A percentile compares a stretch with the other conserved stretches of the same genome.
phyloP scores from a whole-genome alignment of 345 rosid genomes.

The Lepidium aucheri region DNA sequence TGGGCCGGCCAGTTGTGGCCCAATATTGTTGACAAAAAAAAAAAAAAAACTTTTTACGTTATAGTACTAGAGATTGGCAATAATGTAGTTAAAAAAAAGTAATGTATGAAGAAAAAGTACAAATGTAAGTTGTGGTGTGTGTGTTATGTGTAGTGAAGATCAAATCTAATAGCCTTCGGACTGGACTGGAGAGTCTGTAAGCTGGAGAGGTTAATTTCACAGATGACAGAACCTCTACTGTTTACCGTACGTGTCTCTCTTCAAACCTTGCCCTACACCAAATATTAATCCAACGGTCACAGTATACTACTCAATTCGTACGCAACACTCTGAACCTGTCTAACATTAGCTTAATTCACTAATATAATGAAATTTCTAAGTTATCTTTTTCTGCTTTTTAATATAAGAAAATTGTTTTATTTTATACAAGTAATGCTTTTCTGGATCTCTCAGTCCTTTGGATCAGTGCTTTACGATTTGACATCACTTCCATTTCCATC shows the following conservation, averaged over 20 bases:
- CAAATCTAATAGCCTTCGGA: not conserved
- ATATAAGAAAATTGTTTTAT: not conserved
- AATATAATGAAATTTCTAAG: not conserved
- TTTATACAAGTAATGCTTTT: not conserved
- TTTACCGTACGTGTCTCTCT: constrained; percentile 9
- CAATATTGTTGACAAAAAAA: too few relatives aligned
- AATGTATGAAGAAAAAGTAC: not conserved
- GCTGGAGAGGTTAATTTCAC: constrained; percentile 9
- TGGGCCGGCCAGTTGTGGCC: too few relatives aligned
- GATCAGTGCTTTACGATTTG: constrained; percentile 24
- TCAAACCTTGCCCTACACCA: constrained; percentile 5
- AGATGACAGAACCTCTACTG: not conserved
- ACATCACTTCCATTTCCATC: constrained; percentile 14
- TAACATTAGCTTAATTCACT: not conserved
- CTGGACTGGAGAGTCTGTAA: not conserved
- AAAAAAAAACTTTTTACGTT: too few relatives aligned
- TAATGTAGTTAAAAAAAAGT: constrained; percentile 3
- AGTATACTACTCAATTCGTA: not conserved
- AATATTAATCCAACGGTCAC: constrained; percentile 13
- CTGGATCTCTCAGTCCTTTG: not conserved
- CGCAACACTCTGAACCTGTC: not conserved
- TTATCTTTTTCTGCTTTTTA: not conserved
- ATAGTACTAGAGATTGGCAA: constrained; percentile 24
- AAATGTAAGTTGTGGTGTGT: not conserved
- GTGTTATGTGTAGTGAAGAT: constrained; percentile 15